Evolutionary conservation across 352 stramenopile species (phyloP).

Genomic region (Phytopythium boreale): DNA sequence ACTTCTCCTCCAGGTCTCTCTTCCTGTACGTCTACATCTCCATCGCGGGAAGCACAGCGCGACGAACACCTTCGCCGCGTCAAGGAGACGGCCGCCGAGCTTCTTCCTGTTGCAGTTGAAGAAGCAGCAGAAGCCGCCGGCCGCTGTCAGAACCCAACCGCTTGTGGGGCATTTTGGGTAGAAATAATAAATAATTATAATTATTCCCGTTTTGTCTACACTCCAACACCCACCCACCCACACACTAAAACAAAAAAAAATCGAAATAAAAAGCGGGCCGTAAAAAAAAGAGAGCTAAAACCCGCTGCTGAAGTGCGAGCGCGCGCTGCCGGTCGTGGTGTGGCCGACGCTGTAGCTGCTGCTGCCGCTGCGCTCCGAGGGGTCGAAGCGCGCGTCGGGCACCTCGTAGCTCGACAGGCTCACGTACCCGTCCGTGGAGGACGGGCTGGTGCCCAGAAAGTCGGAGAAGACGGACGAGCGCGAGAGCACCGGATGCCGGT

Average conservation of each 20-base stretch:
- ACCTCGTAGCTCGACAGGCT: constrained; percentile 69
- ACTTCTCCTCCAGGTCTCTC: too few species aligned
- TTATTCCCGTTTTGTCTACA: constrained; percentile 5
- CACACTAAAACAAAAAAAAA: not conserved
- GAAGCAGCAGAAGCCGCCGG: too few species aligned
- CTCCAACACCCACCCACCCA: not conserved
- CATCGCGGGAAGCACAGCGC: too few species aligned
- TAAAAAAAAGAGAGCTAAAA: not conserved
- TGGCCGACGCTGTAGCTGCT: not conserved
- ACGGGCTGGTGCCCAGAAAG: constrained; percentile 76
- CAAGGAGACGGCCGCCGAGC: too few species aligned
- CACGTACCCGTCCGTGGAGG: constrained; percentile 64
- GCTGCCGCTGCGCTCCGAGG: constrained; percentile 14
- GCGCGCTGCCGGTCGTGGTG: too few species aligned
- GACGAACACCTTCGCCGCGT: too few species aligned
- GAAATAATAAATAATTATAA: constrained; percentile 10
- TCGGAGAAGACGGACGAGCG: constrained; percentile 38
- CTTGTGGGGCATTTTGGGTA: not conserved
- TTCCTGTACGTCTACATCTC: too few species aligned
- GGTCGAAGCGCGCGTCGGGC: constrained; percentile 30
- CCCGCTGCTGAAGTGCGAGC: not conserved
- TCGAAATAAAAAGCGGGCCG: not conserved
- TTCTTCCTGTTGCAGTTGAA: too few species aligned
- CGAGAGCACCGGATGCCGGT: constrained; percentile 44
- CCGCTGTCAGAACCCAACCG: too few species aligned